phyloP scores from a whole-genome alignment of 495 filamentous ascomycete genomes.

The Diplogelasinospora grovesii region DNA sequence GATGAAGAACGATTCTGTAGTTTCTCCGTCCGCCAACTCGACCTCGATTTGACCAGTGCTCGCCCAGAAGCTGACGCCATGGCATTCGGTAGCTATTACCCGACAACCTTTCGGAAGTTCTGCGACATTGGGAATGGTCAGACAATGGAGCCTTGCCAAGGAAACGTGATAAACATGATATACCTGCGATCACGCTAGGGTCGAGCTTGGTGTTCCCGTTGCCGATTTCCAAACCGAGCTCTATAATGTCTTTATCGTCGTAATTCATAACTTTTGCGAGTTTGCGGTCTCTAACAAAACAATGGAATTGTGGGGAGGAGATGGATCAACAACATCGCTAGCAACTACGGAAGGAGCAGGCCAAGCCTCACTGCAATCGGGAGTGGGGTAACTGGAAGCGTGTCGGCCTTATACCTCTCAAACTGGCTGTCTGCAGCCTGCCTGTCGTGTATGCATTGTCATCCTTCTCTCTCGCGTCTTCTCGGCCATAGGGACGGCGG shows the following conservation, averaged over 20 bases:
- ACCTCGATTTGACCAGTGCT: constrained; percentile 29
- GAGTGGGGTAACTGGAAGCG: too few relatives aligned
- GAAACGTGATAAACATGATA: not conserved
- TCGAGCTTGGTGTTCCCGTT: constrained; percentile 5
- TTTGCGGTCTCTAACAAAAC: too few relatives aligned
- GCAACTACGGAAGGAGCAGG: too few relatives aligned
- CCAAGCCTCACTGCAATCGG: too few relatives aligned
- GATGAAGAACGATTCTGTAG: constrained; percentile 28
- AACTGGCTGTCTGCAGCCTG: too few relatives aligned
- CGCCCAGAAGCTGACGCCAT: constrained; percentile 35
- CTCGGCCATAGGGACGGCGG: too few relatives aligned
- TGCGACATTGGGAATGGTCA: constrained; percentile 10
- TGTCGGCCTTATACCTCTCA: too few relatives aligned
- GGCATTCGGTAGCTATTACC: constrained; percentile 20
- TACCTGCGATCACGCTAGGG: not conserved
- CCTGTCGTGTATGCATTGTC: too few relatives aligned
- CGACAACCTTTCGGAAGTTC: constrained; percentile 20
- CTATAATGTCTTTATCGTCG: not conserved
- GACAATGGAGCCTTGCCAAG: constrained; percentile 2
- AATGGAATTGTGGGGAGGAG: too few relatives aligned
- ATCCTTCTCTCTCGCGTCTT: too few relatives aligned
- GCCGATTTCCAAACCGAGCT: constrained; percentile 14
- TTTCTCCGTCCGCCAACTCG: constrained; percentile 21
- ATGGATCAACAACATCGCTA: too few relatives aligned
- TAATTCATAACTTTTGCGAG: too few relatives aligned